Percentiles rank a stretch among this genome's conserved stretches.
Conservation (phyloP, 495 filamentous ascomycete genomes). For the Chaetomium cochliodes region DNA sequence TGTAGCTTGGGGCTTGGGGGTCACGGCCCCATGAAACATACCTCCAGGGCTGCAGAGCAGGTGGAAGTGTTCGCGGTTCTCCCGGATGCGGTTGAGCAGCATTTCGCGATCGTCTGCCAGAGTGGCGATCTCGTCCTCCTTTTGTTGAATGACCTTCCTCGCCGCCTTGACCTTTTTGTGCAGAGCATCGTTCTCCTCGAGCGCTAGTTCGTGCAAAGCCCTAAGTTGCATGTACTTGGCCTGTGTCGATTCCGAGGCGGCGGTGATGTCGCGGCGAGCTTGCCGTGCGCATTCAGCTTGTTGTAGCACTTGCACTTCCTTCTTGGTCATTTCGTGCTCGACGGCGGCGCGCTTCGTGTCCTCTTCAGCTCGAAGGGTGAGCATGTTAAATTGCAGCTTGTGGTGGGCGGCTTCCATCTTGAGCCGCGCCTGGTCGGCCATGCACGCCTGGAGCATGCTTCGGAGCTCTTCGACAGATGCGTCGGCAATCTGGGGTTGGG, state of each 20-base stretch:
- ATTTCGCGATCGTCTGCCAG: conserved; percentile 70
- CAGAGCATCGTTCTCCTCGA: conserved; percentile 62
- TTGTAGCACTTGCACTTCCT: conserved; percentile 86
- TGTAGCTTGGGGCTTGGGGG: conserved; percentile 51
- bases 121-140: conserved; percentile 64
- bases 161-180: conserved; percentile 62
- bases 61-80: conserved; percentile 82
- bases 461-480: conserved; percentile 60
- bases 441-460: conserved; percentile 48
- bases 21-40: conserved; percentile 53
- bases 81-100: conserved; percentile 76
- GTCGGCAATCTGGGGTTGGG: conserved; percentile 61
- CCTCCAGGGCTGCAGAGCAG: conserved; percentile 59
- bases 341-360: conserved; percentile 84
- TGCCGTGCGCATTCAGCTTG: conserved; percentile 55
- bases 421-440: conserved; percentile 59
- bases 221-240: conserved; percentile 50
- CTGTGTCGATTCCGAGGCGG: conserved; percentile 42
- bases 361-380: conserved; percentile 82
- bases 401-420: conserved; percentile 86
- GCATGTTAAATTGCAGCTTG: conserved; percentile 85
- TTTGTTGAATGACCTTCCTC: conserved; percentile 67
- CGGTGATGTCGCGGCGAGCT: conserved; percentile 44
- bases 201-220: conserved; percentile 55
- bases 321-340: conserved; percentile 87